Conservation (phyloP, 164 flowering plant species). For the Saururus chinensis region DNA sequence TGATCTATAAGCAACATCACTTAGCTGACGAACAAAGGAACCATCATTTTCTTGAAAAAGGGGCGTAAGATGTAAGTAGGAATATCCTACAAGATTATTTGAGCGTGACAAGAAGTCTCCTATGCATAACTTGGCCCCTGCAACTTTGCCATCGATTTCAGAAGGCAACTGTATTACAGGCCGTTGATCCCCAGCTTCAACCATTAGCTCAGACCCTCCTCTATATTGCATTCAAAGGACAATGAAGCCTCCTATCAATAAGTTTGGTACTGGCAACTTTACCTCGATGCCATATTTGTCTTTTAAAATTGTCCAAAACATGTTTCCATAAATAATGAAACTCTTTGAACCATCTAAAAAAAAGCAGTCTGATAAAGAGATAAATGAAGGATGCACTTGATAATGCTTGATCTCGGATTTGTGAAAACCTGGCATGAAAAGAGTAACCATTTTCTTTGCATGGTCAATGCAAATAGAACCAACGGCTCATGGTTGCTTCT, state of each 20-base stretch:
- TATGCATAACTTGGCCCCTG: slow-evolving; percentile 70
- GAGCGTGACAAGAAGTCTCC: slow-evolving; percentile 61
- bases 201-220: slow-evolving; percentile 83
- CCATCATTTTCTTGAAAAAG: too few relatives aligned
- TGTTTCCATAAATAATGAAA: too few relatives aligned
- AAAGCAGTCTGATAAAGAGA: neutral
- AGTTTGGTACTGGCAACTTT: slow-evolving; percentile 86
- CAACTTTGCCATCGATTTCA: slow-evolving; percentile 79
- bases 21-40: too few relatives aligned
- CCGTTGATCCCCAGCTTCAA: slow-evolving; percentile 96
- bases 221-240: slow-evolving; percentile 54
- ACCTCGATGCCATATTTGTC: slow-evolving; percentile 48
- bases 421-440: slow-evolving; percentile 95
- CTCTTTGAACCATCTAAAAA: too few relatives aligned
- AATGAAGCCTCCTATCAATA: slow-evolving; percentile 11
- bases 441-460: slow-evolving; percentile 50
- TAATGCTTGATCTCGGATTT: slow-evolving; percentile 90
- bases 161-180: slow-evolving; percentile 67
- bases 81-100: slow-evolving; percentile 10
- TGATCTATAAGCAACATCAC: too few relatives aligned
- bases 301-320: too few relatives aligned
- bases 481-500: too few relatives aligned
- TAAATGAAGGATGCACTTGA: slow-evolving; percentile 40
- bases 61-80: too few relatives aligned
- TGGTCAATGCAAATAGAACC: slow-evolving; percentile 50